Evolutionary conservation across 805 yeast species (phyloP).

Genomic region (Cephaloascus albidus): DNA sequence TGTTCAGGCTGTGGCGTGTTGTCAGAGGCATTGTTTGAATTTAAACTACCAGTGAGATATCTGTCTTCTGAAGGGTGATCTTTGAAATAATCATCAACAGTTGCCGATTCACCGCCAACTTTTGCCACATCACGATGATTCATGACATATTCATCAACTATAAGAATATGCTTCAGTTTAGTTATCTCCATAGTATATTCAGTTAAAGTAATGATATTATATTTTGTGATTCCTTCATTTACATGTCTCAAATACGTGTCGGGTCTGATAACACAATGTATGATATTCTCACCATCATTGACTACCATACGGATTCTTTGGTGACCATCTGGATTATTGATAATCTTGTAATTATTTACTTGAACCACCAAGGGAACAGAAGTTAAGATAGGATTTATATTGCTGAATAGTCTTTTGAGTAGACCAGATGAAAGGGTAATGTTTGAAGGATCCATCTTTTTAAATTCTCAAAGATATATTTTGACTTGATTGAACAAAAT

Average conservation of each 20-base stretch:
- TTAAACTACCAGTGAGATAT: conserved; percentile 4
- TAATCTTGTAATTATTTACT: conserved; percentile 22
- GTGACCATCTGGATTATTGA: conserved; percentile 10
- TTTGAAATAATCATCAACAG: conserved; percentile 48
- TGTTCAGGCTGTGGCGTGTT: conserved; percentile 7
- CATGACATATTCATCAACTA: conserved; percentile 37
- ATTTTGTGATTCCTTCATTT: conserved; percentile 34
- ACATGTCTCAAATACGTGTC: conserved; percentile 31
- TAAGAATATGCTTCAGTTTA: conserved; percentile 36
- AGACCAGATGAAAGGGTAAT: not conserved
- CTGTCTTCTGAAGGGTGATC: conserved; percentile 48
- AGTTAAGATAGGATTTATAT: not conserved
- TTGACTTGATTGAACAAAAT: too few relatives aligned
- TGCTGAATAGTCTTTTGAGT: not conserved
- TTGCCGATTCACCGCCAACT: conserved; percentile 25
- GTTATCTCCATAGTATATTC: conserved; percentile 34
- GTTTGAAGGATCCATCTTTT: not conserved
- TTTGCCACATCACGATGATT: conserved; percentile 25
- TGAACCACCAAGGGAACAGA: conserved; percentile 18
- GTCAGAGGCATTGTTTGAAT: conserved; percentile 10
- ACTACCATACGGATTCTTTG: conserved; percentile 24
- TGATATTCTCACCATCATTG: conserved; percentile 26
- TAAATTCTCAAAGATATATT: not conserved
- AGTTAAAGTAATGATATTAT: conserved; percentile 28
- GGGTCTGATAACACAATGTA: conserved; percentile 29